Base-by-base conservation (phyloP, 805 yeast species). In the Maudiozyma saulgeensis region DNA sequence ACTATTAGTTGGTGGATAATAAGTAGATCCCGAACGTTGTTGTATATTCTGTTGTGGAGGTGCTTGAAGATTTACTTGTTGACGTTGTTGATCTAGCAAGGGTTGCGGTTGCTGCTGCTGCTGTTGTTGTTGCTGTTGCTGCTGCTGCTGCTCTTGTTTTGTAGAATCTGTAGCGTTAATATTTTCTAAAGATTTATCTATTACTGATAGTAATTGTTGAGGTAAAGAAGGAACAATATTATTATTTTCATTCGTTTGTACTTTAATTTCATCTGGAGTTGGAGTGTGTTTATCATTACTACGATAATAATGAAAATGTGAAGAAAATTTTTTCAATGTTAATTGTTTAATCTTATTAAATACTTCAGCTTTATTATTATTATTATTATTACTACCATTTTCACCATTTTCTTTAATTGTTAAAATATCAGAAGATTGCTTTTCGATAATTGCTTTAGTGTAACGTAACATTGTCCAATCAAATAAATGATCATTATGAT, bases 401-500 rank as follows among this genome's bases (percentile, higher is more conserved):
- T 51, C 43, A 26, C 19, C 19, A 15, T 23, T 26, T 25, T 23
- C 44, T 16, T 42, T 42, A 18, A 53, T 50, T 3, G 51, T 39
- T n/a, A 52, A 38, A 44, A 45, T 48, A 42, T 50, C 44, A 37
- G 51, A 16, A 38, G 47, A 50, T 48, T 62, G 68, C 45, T 63
- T 64, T 48, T 61, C 68, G 32, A 61, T 64, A 64, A 62, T 65
- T 44, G 64, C 70, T 59, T 61, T 67, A 52, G 62, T 67, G 55
- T 65, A 64, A 49, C 68, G 64, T 46, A 65, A 53, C 62, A 90
- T 80, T 28, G 97, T 93, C 99, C 99, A 93, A 70, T 93, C 99
- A 69, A 90, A 93, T 28, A 93, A 82, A 68, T 90, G 95, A 70
- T 93, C 99, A 68, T 91, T 91, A 59, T 84, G 82, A 68, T 88